Conservation (phyloP, 225 moss, liverwort and hornwort genomes). For the Thuidium tamariscinum region DNA sequence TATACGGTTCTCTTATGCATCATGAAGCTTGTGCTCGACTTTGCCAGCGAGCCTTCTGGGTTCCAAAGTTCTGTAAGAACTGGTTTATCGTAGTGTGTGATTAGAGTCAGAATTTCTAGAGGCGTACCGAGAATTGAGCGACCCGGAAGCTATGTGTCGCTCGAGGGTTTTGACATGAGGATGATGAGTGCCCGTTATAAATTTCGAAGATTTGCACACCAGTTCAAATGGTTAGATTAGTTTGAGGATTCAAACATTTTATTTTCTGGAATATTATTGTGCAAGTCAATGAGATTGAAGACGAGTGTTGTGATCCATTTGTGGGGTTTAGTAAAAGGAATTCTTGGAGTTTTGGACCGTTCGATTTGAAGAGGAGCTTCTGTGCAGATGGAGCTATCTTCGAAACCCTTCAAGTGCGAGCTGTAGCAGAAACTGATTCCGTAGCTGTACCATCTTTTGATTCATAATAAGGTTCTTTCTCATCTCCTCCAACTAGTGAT, state of each 20-base stretch:
- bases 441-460: neutral
- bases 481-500: too few relatives aligned
- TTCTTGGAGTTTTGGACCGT: neutral
- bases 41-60: too few relatives aligned
- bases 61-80: neutral
- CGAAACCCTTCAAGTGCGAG: neutral
- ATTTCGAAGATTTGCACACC: neutral
- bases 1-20: too few relatives aligned
- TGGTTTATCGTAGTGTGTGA: neutral
- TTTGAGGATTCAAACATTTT: neutral
- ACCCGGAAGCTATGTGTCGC: neutral
- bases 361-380: neutral
- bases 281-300: neutral
- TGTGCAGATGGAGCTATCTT: neutral
- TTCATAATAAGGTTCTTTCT: too few relatives aligned
- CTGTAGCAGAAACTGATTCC: neutral
- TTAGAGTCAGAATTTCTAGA: neutral
- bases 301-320: neutral
- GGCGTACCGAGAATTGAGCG: neutral
- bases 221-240: neutral
- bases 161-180: neutral
- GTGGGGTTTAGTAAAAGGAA: neutral
- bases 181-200: neutral
- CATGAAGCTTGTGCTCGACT: too few relatives aligned
- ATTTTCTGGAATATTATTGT: neutral